Conservation (phyloP, 2,329 filamentous ascomycete genomes). For the Verticillium zaregamsianum region DNA sequence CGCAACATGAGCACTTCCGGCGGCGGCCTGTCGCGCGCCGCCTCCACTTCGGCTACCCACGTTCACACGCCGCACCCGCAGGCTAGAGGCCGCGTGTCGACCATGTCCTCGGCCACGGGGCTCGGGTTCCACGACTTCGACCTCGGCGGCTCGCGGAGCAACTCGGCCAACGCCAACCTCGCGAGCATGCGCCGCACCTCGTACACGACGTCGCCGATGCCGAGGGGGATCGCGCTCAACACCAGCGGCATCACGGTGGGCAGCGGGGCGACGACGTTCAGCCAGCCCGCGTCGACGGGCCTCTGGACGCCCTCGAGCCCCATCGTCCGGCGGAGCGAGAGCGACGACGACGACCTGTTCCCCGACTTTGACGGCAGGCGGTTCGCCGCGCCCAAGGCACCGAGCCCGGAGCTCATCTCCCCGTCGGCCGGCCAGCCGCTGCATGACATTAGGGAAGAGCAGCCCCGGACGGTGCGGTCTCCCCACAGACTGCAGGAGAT, state of each 20-base stretch:
- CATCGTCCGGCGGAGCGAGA: constrained; percentile 23
- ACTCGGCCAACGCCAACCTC: constrained; percentile 38
- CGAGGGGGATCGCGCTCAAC: constrained; percentile 19
- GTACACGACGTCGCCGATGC: constrained; percentile 15
- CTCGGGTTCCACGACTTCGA: not conserved
- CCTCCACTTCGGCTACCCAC: constrained; percentile 29
- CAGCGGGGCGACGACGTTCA: constrained; percentile 31
- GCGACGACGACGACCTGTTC: constrained; percentile 44
- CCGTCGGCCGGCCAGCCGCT: constrained; percentile 13
- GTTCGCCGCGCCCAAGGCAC: constrained; percentile 1
- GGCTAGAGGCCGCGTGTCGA: constrained; percentile 32
- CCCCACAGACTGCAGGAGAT: constrained; percentile 12
- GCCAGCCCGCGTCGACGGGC: constrained; percentile 28
- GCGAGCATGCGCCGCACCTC: constrained; percentile 28
- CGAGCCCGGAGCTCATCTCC: not conserved
- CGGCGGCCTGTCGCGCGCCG: constrained; percentile 19
- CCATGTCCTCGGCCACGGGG: constrained; percentile 25
- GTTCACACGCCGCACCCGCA: constrained; percentile 18
- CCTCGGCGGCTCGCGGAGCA: constrained; percentile 35
- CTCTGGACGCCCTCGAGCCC: constrained; percentile 39
- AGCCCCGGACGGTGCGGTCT: constrained; percentile 6
- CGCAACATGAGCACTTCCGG: constrained; percentile 37
- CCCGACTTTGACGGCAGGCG: constrained; percentile 45
- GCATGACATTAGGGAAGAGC: constrained; percentile 13
- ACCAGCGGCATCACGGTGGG: constrained; percentile 33